Base-by-base conservation (phyloP, 192 early-diverging fungal genomes). In the Phlyctochytrium bullatum region DNA sequence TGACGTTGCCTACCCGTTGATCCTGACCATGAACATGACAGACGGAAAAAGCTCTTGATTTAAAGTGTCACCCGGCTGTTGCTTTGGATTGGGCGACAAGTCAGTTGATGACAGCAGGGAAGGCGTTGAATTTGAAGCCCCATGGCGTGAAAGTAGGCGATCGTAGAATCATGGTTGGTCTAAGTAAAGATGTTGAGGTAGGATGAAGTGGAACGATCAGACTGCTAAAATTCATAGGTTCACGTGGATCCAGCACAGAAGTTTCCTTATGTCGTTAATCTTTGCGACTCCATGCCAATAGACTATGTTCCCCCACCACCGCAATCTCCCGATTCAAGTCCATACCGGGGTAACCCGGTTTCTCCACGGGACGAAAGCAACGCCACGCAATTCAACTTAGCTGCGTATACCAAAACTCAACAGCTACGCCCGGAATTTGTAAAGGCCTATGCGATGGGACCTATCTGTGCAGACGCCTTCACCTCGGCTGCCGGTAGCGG, bases 361-460 rank as follows among this genome's bases (percentile, higher is more conserved):
- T 57, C 54, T 6, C 54, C 54, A 25, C 40, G 20, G 20, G 20
- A 47, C 6, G 6, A 6, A 6, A 47, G 10, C 6, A 57, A 57
- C 27, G 27, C 20, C 12, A 10, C 54, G 14, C 54, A 57, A 14
- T 57, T 57, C 54, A 10, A 25, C 54, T 10, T 52, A 17, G 10
- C 17, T 32, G 62, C 25, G 66, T 17, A 20, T 20, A 65, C 25
- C 20, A 36, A 14, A 29, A 25, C 33, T 64, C 68, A 61, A 52
- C 36, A n/a, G 14, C 68, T 85, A 14, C 68, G 83, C 16, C 77
- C 83, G 1, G 83, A 85, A 60, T 83, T 83, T 68, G 20, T 85
- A 2, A 51, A 54, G 52, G 31, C 61, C 0, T 77, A 83, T 65
- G 32, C 52, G 2, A n/a, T 69, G 2, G 40, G 78, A 4, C 65